These are phyloP conservation scores for Parmelia sp. DNA, from an alignment of 495 filamentous ascomycete genomes.

Conservation along the genomic window DNA sequence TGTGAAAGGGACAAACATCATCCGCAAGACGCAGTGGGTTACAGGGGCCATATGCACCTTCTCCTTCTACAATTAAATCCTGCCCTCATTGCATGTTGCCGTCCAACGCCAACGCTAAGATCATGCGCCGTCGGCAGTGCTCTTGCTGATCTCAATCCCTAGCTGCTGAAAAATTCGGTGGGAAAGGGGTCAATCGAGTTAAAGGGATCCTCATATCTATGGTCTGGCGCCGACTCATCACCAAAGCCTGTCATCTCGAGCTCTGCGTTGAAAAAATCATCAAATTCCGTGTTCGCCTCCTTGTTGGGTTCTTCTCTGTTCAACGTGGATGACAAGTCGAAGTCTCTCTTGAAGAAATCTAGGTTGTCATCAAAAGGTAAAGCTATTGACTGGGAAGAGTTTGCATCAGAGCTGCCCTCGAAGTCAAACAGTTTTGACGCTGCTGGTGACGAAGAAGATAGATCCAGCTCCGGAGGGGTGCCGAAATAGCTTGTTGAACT, in stretches of 20 bases:
- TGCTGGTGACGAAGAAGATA: constrained; percentile 22
- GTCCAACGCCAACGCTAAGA: constrained; percentile 18
- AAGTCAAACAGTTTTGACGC: constrained; percentile 24
- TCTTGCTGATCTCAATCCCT: neutral
- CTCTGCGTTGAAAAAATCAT: constrained; percentile 13
- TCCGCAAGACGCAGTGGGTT: neutral
- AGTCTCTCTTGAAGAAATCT: constrained; percentile 16
- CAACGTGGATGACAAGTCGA: constrained; percentile 10
- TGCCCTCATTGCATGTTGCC: neutral
- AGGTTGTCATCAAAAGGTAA: neutral
- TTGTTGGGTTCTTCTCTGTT: neutral
- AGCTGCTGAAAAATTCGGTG: constrained; percentile 3
- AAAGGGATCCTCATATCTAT: neutral
- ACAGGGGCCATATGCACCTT: neutral
- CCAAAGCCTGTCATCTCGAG: constrained; percentile 10
- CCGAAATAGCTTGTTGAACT: constrained; percentile 34
- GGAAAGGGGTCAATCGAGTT: neutral
- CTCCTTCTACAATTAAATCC: neutral
- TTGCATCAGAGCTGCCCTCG: constrained; percentile 13
- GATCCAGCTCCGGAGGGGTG: constrained; percentile 41
- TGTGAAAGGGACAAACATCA: neutral
- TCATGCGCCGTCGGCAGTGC: neutral
- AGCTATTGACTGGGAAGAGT: constrained; percentile 5
- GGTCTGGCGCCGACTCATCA: neutral
- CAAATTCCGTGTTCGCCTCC: constrained; percentile 1